Percentiles rank a stretch among this genome's conserved stretches.
These are phyloP conservation scores for Ophiosphaerella narmari DNA, from an alignment of 2,329 filamentous ascomycete genomes.

Conservation along the genomic window DNA sequence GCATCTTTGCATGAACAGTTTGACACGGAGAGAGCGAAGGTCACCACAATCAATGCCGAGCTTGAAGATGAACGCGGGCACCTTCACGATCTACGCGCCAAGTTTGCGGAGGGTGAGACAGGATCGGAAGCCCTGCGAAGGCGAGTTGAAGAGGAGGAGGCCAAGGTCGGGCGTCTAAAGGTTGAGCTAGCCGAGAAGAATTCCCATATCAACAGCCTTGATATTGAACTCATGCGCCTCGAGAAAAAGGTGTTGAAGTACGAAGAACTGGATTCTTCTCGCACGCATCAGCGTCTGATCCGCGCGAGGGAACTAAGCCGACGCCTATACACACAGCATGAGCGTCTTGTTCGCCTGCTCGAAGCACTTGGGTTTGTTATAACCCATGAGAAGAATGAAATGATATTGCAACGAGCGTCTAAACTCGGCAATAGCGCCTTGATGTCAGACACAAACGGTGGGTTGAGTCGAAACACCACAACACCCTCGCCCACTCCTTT, in stretches of 20 bases:
- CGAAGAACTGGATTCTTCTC: slow-evolving; percentile 52
- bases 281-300: slow-evolving; percentile 71
- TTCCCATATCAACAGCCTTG: slow-evolving; percentile 74
- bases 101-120: slow-evolving; percentile 80
- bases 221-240: slow-evolving; percentile 73
- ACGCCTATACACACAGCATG: slow-evolving; percentile 80
- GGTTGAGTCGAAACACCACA: slow-evolving; percentile 57
- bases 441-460: slow-evolving; percentile 45
- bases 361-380: slow-evolving; percentile 87
- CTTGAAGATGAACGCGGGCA: slow-evolving; percentile 71
- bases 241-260: slow-evolving; percentile 66
- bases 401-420: slow-evolving; percentile 74
- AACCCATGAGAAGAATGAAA: slow-evolving; percentile 70
- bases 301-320: slow-evolving; percentile 84
- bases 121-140: slow-evolving; percentile 79
- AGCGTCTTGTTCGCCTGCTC: slow-evolving; percentile 79
- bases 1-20: slow-evolving; percentile 50
- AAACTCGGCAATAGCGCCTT: slow-evolving; percentile 57
- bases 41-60: slow-evolving; percentile 54
- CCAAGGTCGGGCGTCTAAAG: slow-evolving; percentile 67
- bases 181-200: slow-evolving; percentile 75
- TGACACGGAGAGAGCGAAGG: slow-evolving; percentile 53
- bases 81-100: slow-evolving; percentile 68
- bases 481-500: slow-evolving; percentile 60
- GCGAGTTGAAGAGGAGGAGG: slow-evolving; percentile 75